phyloP scores from a whole-genome alignment of 768 basidiomycete genomes.

The Rhodosporidiobolus sp. region DNA sequence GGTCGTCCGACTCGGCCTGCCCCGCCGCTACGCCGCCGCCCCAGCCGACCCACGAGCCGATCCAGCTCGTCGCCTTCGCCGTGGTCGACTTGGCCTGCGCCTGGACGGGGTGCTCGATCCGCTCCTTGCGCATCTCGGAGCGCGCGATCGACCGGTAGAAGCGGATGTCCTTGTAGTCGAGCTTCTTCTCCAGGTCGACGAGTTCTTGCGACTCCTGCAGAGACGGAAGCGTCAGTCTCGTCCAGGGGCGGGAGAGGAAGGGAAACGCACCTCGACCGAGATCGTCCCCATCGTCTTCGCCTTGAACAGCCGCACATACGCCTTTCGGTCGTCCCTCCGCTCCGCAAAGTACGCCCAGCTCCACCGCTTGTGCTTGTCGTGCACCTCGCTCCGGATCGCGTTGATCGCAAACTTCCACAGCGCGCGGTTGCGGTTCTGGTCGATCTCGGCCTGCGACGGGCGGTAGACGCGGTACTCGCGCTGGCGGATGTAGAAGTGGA shows the following conservation, averaged over 20 bases:
- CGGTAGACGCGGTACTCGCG: conserved; percentile 76
- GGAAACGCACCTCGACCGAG: conserved; percentile 55
- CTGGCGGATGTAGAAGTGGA: conserved; percentile 86
- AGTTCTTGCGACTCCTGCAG: conserved; percentile 47
- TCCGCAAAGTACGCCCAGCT: conserved; percentile 87
- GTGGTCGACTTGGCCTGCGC: conserved; percentile 58
- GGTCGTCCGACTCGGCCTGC: conserved; percentile 26
- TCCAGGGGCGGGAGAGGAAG: neutral
- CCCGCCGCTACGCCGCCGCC: conserved; percentile 35
- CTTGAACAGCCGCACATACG: conserved; percentile 80
- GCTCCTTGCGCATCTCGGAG: conserved; percentile 80
- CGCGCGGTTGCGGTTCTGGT: conserved; percentile 62
- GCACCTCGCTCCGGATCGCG: conserved; percentile 77
- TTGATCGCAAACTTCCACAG: conserved; percentile 72
- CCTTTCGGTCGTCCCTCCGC: conserved; percentile 78
- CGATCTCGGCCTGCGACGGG: conserved; percentile 62
- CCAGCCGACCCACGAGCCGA: conserved; percentile 73
- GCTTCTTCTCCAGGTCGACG: conserved; percentile 69
- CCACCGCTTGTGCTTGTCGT: conserved; percentile 78
- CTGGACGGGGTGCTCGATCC: conserved; percentile 67
- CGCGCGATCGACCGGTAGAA: conserved; percentile 95
- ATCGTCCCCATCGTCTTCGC: conserved; percentile 61
- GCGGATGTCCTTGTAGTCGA: conserved; percentile 89
- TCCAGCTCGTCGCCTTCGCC: conserved; percentile 48
- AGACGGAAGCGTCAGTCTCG: conserved; percentile 43